Conservation (phyloP, 768 basidiomycete genomes). For the Macrolepiota albuminosa region DNA sequence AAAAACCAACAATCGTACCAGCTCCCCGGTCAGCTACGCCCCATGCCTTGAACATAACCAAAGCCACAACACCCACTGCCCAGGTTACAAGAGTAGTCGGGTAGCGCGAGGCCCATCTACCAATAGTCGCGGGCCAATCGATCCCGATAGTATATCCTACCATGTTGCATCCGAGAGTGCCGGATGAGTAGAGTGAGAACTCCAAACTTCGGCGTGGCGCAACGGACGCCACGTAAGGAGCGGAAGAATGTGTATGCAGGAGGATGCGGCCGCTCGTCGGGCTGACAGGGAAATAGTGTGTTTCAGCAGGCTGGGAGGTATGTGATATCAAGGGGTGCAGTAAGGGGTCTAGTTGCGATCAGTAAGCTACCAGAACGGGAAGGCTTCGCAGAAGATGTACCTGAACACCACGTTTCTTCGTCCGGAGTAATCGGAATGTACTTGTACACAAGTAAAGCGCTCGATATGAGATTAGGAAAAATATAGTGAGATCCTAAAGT, state of each 20-base stretch:
- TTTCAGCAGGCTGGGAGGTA: slow-evolving; percentile 52
- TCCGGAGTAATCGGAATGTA: slow-evolving; percentile 29
- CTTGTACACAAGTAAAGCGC: slow-evolving; percentile 63
- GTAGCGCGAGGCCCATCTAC: slow-evolving; percentile 70
- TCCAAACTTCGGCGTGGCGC: slow-evolving; percentile 34
- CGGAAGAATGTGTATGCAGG: slow-evolving; percentile 67
- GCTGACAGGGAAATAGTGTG: slow-evolving; percentile 60
- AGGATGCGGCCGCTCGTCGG: slow-evolving; percentile 33
- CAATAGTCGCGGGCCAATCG: slow-evolving; percentile 69
- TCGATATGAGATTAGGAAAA: slow-evolving; percentile 54
- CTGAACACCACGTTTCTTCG: slow-evolving; percentile 27
- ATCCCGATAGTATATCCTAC: slow-evolving; percentile 46
- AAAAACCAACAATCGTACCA: slow-evolving; percentile 12
- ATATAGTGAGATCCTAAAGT: slow-evolving; percentile 38
- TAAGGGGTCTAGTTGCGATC: slow-evolving; percentile 36
- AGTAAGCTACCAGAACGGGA: slow-evolving; percentile 5
- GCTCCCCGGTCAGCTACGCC: slow-evolving; percentile 25
- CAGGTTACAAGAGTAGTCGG: slow-evolving; percentile 68
- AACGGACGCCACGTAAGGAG: slow-evolving; percentile 56
- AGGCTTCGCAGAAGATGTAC: slow-evolving; percentile 18
- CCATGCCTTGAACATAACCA: slow-evolving; percentile 55
- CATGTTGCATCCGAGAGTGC: slow-evolving; percentile 43
- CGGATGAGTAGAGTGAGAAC: slow-evolving; percentile 57
- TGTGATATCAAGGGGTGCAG: slow-evolving; percentile 68
- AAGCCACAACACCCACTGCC: slow-evolving; percentile 63